Evolutionary conservation across 106 monocot genomes (phyloP).

Genomic region (Dioscorea dumetorum): DNA sequence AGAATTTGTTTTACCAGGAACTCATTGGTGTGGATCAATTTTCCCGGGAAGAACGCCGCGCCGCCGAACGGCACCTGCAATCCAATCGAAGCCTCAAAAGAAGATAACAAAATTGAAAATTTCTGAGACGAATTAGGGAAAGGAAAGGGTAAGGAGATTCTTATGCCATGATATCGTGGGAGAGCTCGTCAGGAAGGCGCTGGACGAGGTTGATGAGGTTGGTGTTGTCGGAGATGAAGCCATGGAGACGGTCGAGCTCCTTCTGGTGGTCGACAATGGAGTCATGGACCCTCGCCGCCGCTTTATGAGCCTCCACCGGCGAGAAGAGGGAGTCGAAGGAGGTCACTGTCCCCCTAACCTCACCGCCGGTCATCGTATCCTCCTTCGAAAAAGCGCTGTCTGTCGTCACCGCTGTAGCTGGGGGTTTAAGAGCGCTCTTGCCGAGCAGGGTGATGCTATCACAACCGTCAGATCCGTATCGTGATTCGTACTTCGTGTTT

Average conservation of each 20-base stretch:
- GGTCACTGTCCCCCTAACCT: slow-evolving; percentile 36
- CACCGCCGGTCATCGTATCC: neutral
- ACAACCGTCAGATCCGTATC: neutral
- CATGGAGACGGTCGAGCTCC: slow-evolving; percentile 45
- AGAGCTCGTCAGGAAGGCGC: slow-evolving; percentile 73
- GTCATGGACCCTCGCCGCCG: slow-evolving; percentile 38
- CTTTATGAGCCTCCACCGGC: slow-evolving; percentile 45
- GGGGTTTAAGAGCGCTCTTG: neutral
- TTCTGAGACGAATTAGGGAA: neutral
- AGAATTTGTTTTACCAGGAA: slow-evolving; percentile 41
- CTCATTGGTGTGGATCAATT: slow-evolving; percentile 89
- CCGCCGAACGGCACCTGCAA: slow-evolving; percentile 84
- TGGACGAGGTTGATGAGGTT: slow-evolving; percentile 65
- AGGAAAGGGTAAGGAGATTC: neutral
- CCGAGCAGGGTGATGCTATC: neutral
- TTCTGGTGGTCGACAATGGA: slow-evolving; percentile 43
- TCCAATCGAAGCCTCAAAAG: neutral
- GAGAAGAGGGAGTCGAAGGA: slow-evolving; percentile 48
- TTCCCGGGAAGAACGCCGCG: slow-evolving; percentile 92
- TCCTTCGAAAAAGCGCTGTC: too few species aligned
- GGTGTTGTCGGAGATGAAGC: slow-evolving; percentile 64
- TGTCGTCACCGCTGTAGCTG: neutral
- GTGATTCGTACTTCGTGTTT: neutral
- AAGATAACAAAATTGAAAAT: neutral
- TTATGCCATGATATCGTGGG: slow-evolving; percentile 75